phyloP scores from a whole-genome alignment of 768 basidiomycete species.

The Mycena latifolia region DNA sequence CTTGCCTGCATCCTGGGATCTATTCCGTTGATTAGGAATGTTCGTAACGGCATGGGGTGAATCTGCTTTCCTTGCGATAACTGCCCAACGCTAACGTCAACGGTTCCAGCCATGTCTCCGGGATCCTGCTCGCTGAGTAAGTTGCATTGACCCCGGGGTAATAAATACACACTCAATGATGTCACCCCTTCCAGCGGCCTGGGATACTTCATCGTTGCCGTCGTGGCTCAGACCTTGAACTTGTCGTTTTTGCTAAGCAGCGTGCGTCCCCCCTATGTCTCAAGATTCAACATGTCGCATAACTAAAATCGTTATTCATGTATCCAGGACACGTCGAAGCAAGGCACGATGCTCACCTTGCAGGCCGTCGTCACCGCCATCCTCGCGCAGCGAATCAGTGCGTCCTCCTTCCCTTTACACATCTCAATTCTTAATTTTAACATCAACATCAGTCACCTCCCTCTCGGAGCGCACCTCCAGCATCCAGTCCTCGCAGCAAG shows the following conservation, averaged over 20 bases:
- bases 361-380: conserved; percentile 9
- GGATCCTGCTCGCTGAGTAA: neutral
- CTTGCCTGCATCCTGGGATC: neutral
- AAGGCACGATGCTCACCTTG: conserved; percentile 6
- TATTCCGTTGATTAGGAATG: conserved; percentile 1
- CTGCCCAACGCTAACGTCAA: neutral
- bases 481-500: neutral
- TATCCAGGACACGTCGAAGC: conserved; percentile 5
- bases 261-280: neutral
- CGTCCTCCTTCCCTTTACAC: neutral
- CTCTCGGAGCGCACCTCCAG: conserved; percentile 3
- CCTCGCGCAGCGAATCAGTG: conserved; percentile 8
- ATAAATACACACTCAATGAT: neutral
- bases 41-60: neutral
- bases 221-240: neutral
- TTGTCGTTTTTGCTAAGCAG: neutral
- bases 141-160: neutral
- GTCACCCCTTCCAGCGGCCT: neutral
- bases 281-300: neutral
- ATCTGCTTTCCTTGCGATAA: neutral
- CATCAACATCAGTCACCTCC: neutral
- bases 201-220: conserved; percentile 4
- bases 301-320: too few relatives aligned
- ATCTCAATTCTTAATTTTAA: neutral
- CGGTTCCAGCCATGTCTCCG: neutral